Evolutionary conservation across 192 early-diverging fungal genomes (phyloP).

Genomic region (Paraglomus occultum): DNA sequence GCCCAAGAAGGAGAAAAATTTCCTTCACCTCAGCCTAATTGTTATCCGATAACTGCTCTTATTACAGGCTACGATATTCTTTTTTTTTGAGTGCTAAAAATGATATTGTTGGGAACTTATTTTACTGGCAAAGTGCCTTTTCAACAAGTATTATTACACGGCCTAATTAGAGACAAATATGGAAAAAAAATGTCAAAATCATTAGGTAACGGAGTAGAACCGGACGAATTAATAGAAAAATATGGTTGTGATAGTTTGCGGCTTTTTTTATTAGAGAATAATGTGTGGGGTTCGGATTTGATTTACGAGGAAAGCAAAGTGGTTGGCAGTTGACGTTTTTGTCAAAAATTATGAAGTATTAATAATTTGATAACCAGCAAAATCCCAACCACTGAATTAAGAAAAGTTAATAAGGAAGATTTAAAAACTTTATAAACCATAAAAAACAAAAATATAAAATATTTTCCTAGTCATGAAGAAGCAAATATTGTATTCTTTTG

Average conservation of each 20-base stretch:
- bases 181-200: constrained; percentile 24
- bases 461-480: no score
- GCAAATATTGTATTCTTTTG: no score
- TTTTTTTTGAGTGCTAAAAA: constrained; percentile 26
- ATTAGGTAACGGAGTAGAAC: constrained; percentile 13
- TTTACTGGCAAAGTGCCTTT: constrained; percentile 18
- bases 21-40: background rate
- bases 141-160: constrained; percentile 20
- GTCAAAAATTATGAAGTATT: constrained; percentile 23
- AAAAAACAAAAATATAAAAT: no score
- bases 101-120: constrained; percentile 19
- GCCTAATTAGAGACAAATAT: constrained; percentile 12
- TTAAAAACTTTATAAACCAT: background rate
- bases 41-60: constrained; percentile 7
- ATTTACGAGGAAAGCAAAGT: constrained; percentile 16
- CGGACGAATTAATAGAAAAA: constrained; percentile 12
- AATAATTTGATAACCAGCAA: constrained; percentile 12
- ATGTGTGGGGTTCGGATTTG: constrained; percentile 20
- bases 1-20: background rate
- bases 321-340: constrained; percentile 5
- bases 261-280: constrained; percentile 22
- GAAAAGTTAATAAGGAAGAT: constrained; percentile 9
- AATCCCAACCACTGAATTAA: background rate
- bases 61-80: constrained; percentile 24
- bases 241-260: constrained; percentile 25